phyloP scores from a whole-genome alignment of 2,329 filamentous ascomycete genomes.

The Botrytis galanthina region DNA sequence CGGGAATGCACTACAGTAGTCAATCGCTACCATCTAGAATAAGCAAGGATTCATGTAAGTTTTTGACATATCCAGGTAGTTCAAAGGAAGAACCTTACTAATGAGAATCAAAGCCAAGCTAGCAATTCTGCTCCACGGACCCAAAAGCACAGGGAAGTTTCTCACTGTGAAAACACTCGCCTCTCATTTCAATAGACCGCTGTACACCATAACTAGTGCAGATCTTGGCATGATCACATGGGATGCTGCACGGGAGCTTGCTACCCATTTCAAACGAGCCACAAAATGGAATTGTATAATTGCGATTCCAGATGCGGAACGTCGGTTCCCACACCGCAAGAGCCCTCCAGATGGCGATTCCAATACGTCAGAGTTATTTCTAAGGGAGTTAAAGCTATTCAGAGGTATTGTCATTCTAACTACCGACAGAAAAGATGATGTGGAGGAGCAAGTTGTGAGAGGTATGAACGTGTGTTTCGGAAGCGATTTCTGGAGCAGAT shows the following conservation, averaged over 20 bases:
- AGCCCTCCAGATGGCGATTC: neutral
- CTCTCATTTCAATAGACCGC: neutral
- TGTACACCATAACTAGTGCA: neutral
- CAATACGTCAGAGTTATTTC: neutral
- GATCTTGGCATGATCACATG: neutral
- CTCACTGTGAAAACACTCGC: neutral
- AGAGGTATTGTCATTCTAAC: slow-evolving; percentile 3
- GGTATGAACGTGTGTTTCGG: neutral
- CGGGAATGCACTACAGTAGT: neutral
- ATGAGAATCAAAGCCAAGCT: neutral
- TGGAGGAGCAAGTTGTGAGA: neutral
- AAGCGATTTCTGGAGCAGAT: neutral
- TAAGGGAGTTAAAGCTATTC: neutral
- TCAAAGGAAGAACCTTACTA: neutral
- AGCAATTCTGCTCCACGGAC: slow-evolving; percentile 12
- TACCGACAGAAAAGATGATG: neutral
- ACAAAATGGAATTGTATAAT: slow-evolving; percentile 12
- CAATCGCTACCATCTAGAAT: accelerated
- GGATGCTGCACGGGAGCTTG: neutral
- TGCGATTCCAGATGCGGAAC: neutral
- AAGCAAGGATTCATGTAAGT: neutral
- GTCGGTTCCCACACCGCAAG: neutral
- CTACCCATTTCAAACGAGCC: slow-evolving; percentile 2
- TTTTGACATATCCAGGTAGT: accelerated
- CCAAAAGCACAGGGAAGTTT: neutral